A percentile compares a stretch with the other conserved stretches of the same genome.
phyloP scores from a whole-genome alignment of 1,284 basidiomycete genomes.

The Agaricales sp. region DNA sequence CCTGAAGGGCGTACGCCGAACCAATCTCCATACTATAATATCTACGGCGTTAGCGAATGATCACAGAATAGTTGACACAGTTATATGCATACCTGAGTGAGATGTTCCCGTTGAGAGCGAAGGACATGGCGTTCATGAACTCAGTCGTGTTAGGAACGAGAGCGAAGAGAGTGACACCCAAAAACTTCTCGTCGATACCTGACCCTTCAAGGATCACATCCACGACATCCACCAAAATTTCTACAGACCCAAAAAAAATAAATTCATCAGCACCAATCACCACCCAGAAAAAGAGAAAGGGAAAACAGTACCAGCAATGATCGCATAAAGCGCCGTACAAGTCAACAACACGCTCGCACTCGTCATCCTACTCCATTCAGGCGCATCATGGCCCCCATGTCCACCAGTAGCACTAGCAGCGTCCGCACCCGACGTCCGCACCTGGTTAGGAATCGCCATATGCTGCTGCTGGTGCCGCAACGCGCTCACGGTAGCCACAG shows the following conservation, averaged over 20 bases:
- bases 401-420: conserved; percentile 19
- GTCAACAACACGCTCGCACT: conserved; percentile 81
- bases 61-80: conserved; percentile 6
- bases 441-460: conserved; percentile 35
- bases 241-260: conserved; percentile 27
- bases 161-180: conserved; percentile 94
- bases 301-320: conserved; percentile 70
- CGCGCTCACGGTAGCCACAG: conserved; percentile 83
- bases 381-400: conserved; percentile 88
- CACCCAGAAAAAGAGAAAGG: neutral
- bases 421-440: conserved; percentile 24
- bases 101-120: conserved; percentile 96
- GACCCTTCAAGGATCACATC: conserved; percentile 92
- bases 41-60: conserved; percentile 5
- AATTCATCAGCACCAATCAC: conserved; percentile 8
- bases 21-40: conserved; percentile 94
- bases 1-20: conserved; percentile 96
- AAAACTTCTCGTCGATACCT: conserved; percentile 94
- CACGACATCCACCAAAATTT: conserved; percentile 91
- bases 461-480: conserved; percentile 62
- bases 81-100: conserved; percentile 87
- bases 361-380: conserved; percentile 84
- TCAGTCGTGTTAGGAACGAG: conserved; percentile 98
- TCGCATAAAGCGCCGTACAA: conserved; percentile 91
- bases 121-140: conserved; percentile 99